Evolutionary conservation across 139 green algal species (phyloP).

Genomic region (Chlamydomonas schloesseri): DNA sequence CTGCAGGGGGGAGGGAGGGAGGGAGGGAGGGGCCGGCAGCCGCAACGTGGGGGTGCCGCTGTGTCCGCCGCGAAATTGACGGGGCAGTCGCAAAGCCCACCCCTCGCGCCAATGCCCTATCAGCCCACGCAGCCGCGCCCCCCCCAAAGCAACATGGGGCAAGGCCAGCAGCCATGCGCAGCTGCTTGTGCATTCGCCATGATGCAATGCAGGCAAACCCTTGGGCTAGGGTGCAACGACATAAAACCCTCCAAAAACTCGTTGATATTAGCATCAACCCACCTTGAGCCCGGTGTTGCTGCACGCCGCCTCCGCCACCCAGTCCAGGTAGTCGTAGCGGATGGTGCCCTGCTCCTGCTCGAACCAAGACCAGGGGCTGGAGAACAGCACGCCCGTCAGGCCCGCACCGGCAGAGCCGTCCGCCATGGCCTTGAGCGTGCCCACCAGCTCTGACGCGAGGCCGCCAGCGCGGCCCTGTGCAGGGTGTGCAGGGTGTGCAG

Average conservation of each 20-base stretch:
- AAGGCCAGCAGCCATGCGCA: not conserved
- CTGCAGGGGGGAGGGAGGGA: not conserved
- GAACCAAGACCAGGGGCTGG: constrained; percentile 15
- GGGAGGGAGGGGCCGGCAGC: not conserved
- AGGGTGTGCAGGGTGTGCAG: too few relatives aligned
- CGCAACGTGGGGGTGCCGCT: too few relatives aligned
- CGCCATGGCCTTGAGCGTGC: not conserved
- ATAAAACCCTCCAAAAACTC: too few relatives aligned
- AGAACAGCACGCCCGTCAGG: not conserved
- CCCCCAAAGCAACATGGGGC: not conserved
- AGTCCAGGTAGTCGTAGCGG: not conserved
- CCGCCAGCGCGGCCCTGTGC: too few relatives aligned
- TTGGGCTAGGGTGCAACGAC: too few relatives aligned
- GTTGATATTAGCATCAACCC: too few relatives aligned
- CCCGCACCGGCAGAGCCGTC: not conserved
- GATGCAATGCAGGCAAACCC: too few relatives aligned
- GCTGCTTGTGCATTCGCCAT: not conserved
- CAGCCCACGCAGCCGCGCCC: too few relatives aligned
- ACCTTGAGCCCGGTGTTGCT: constrained; percentile 11
- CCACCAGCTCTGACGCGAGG: not conserved
- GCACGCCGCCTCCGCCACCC: not conserved
- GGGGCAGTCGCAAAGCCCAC: too few relatives aligned
- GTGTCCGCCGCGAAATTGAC: too few relatives aligned
- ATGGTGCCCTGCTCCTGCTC: not conserved
- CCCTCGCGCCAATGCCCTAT: too few relatives aligned